Conservation (phyloP, 768 basidiomycete genomes). For the Collybia sp. region DNA sequence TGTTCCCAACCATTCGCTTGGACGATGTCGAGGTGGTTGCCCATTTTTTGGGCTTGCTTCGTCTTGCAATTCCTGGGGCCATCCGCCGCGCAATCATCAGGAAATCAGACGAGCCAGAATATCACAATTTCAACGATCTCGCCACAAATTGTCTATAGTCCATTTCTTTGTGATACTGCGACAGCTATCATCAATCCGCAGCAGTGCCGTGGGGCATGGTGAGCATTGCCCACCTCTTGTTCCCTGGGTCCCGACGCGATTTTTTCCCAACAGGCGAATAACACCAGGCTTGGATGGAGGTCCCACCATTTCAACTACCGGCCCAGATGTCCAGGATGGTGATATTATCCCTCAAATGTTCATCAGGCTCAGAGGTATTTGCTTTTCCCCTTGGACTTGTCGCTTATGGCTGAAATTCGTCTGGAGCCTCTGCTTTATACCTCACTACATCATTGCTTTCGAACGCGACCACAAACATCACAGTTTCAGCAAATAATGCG, state of each 20-base stretch:
- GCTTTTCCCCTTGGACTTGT: background rate
- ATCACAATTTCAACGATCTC: slow-evolving; percentile 31
- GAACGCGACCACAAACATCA: slow-evolving; percentile 50
- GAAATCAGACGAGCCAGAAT: slow-evolving; percentile 26
- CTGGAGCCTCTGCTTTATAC: slow-evolving; percentile 37
- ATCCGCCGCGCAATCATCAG: slow-evolving; percentile 5
- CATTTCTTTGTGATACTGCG: slow-evolving; percentile 38
- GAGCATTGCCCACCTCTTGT: slow-evolving; percentile 9
- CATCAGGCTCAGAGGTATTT: slow-evolving; percentile 47
- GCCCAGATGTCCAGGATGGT: slow-evolving; percentile 34
- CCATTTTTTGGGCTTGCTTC: slow-evolving; percentile 5
- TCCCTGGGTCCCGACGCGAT: background rate
- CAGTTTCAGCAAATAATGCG: slow-evolving; percentile 33
- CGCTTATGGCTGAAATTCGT: background rate
- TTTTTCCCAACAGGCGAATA: slow-evolving; percentile 7
- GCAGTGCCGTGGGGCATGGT: slow-evolving; percentile 42
- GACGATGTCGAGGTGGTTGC: too few relatives aligned
- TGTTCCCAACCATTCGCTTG: too few relatives aligned
- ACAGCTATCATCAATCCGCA: slow-evolving; percentile 15
- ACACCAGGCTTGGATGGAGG: slow-evolving; percentile 12
- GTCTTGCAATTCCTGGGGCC: slow-evolving; percentile 4
- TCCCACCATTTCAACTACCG: slow-evolving; percentile 31
- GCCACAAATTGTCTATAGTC: slow-evolving; percentile 39
- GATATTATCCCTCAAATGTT: slow-evolving; percentile 55
- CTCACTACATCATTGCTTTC: slow-evolving; percentile 38